phyloP scores from a whole-genome alignment of 805 yeast genomes.

The Yamadazyma philogaea region DNA sequence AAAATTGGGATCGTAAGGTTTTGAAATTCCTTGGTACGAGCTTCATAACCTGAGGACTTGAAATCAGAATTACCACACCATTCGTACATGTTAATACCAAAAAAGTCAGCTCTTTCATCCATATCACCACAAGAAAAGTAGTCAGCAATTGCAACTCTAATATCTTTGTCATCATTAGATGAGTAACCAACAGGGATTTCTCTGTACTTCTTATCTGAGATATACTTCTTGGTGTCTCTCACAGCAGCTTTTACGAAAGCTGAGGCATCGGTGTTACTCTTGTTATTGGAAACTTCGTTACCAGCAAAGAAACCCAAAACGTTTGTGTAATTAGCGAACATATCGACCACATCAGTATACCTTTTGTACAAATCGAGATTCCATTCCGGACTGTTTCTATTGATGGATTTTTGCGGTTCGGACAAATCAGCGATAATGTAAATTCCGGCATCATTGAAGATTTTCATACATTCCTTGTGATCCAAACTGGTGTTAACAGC shows the following conservation, averaged over 20 bases:
- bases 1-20: constrained; percentile 77
- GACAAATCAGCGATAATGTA: constrained; percentile 44
- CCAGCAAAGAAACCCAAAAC: constrained; percentile 96
- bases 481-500: constrained; percentile 37
- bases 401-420: constrained; percentile 76
- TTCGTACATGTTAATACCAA: constrained; percentile 83
- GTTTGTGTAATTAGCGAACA: constrained; percentile 72
- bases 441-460: constrained; percentile 45
- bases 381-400: constrained; percentile 79
- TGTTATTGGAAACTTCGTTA: constrained; percentile 89
- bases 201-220: constrained; percentile 63
- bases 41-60: constrained; percentile 61
- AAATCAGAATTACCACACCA: constrained; percentile 77
- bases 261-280: constrained; percentile 80
- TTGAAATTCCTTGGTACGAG: constrained; percentile 66
- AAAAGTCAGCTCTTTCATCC: constrained; percentile 68
- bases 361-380: constrained; percentile 65
- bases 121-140: constrained; percentile 80
- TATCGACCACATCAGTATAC: constrained; percentile 80
- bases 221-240: constrained; percentile 81
- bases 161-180: constrained; percentile 81
- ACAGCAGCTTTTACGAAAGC: constrained; percentile 95
- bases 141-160: constrained; percentile 75
- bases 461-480: constrained; percentile 42
- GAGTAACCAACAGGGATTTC: constrained; percentile 91